Conservation (phyloP, 1,139 yeast species). For the Lodderomyces orthopsilosis region DNA sequence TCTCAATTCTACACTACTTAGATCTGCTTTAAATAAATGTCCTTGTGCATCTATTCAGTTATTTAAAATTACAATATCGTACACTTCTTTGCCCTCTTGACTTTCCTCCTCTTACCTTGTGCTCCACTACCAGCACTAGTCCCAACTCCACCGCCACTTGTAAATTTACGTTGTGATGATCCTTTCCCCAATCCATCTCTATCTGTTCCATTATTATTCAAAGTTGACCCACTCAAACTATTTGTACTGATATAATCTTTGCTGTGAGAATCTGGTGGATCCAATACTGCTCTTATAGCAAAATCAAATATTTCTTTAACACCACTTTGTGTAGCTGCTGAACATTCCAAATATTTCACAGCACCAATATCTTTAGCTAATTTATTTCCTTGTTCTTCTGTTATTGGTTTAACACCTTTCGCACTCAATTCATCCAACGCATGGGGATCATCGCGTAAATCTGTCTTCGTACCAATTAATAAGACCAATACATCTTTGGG, state of each 20-base stretch:
- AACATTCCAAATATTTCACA: conserved; percentile 78
- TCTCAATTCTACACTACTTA: too few species aligned
- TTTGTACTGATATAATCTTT: conserved; percentile 8
- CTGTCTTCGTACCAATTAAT: conserved; percentile 83
- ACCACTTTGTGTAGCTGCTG: conserved; percentile 90
- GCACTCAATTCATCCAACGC: conserved; percentile 69
- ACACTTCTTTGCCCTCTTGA: conserved; percentile 48
- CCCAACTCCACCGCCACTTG: conserved; percentile 3
- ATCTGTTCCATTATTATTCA: conserved; percentile 7
- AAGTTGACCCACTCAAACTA: not conserved
- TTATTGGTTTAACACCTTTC: conserved; percentile 60
- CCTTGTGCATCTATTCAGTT: conserved; percentile 3
- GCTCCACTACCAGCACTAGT: conserved; percentile 1
- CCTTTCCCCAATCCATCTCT: conserved; percentile 5
- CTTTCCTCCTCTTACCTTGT: conserved; percentile 26
- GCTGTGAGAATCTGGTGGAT: conserved; percentile 41
- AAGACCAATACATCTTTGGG: conserved; percentile 72
- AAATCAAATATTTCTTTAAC: conserved; percentile 79
- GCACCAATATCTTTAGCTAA: conserved; percentile 75
- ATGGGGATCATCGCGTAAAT: conserved; percentile 78
- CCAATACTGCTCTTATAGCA: conserved; percentile 70
- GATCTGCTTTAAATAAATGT: not conserved
- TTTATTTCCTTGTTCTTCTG: conserved; percentile 59
- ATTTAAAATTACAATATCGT: conserved; percentile 37
- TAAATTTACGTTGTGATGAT: not conserved